Conservation (phyloP, 768 basidiomycete species). For the Pisolithus orientalis region DNA sequence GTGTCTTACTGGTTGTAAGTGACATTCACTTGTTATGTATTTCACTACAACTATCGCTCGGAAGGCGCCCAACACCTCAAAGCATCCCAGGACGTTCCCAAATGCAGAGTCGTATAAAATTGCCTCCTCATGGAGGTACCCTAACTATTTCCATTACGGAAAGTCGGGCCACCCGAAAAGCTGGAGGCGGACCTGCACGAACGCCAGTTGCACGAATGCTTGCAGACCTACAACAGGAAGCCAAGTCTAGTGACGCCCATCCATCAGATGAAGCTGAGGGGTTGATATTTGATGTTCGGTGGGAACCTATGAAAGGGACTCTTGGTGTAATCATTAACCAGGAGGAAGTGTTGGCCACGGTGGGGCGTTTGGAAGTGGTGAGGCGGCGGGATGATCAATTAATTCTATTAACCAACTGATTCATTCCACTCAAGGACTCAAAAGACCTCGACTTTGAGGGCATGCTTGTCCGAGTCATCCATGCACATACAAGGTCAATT, state of each 20-base stretch:
- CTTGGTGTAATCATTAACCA: constrained; percentile 52
- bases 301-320: constrained; percentile 70
- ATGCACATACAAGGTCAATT: constrained; percentile 59
- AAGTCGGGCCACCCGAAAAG: constrained; percentile 33
- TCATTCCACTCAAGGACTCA: constrained; percentile 42
- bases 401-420: background rate
- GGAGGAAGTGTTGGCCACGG: constrained; percentile 38
- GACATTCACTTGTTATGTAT: background rate
- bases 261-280: constrained; percentile 76
- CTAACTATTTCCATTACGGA: constrained; percentile 68
- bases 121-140: constrained; percentile 64
- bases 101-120: constrained; percentile 29
- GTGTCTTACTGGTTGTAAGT: constrained; percentile 87
- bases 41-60: constrained; percentile 1
- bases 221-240: constrained; percentile 55
- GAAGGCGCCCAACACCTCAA: constrained; percentile 35
- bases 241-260: constrained; percentile 48
- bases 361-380: constrained; percentile 50
- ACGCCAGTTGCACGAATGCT: constrained; percentile 49
- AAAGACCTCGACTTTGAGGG: constrained; percentile 69
- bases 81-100: constrained; percentile 23
- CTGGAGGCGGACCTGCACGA: constrained; percentile 42
- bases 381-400: constrained; percentile 19
- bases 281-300: constrained; percentile 60
- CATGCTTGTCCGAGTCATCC: constrained; percentile 56